phyloP scores from a whole-genome alignment of 176 grass and related monocot species.

The Rhipidocladum racemiflorum region DNA sequence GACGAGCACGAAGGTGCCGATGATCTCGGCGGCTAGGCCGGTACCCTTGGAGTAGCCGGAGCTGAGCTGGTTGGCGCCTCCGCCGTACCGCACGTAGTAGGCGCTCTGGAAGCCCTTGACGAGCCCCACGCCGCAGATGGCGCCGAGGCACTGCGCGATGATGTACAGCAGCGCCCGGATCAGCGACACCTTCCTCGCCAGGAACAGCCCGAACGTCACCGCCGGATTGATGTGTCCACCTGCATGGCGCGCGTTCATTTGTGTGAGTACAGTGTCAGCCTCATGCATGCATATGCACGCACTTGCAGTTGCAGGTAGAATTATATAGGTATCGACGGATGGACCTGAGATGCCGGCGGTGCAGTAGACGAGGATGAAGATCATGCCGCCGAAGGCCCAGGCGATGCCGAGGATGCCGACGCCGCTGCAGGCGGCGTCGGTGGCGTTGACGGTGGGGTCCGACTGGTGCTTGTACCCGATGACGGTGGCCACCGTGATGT shows the following conservation, averaged over 20 bases:
- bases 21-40: slow-evolving; percentile 85
- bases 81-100: slow-evolving; percentile 56
- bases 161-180: slow-evolving; percentile 76
- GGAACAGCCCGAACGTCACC: slow-evolving; percentile 88
- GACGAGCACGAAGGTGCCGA: slow-evolving; percentile 95
- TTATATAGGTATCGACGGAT: neutral
- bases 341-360: slow-evolving; percentile 76
- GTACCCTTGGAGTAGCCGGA: slow-evolving; percentile 74
- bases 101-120: slow-evolving; percentile 80
- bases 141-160: slow-evolving; percentile 78
- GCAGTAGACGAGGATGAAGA: slow-evolving; percentile 95
- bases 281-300: neutral
- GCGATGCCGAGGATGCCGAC: slow-evolving; percentile 74
- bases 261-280: neutral
- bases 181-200: slow-evolving; percentile 82
- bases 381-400: slow-evolving; percentile 90
- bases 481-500: slow-evolving; percentile 77
- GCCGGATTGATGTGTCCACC: slow-evolving; percentile 95
- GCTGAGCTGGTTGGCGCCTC: slow-evolving; percentile 72
- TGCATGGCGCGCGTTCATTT: neutral
- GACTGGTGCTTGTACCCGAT: slow-evolving; percentile 87
- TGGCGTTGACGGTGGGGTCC: slow-evolving; percentile 21
- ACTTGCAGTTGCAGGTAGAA: neutral
- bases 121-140: slow-evolving; percentile 79
- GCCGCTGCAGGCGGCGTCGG: slow-evolving; percentile 61